Conservation (phyloP, 345 rosid species). For the Geranium brycei region DNA sequence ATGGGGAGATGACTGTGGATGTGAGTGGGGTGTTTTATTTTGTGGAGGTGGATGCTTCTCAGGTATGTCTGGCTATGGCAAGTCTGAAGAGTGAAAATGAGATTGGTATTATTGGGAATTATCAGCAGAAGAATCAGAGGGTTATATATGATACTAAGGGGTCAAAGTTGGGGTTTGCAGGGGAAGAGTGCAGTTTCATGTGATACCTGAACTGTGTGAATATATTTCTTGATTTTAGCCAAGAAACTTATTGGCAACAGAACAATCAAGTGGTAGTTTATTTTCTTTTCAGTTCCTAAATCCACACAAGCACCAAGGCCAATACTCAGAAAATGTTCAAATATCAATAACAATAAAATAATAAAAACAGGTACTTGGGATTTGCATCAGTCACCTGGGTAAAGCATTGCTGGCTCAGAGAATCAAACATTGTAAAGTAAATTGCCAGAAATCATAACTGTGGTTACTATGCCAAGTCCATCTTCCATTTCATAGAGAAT, state of each 20-base stretch:
- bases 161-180: slow-evolving; percentile 57
- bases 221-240: too few species aligned
- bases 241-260: neutral
- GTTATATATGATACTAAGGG: slow-evolving; percentile 56
- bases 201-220: neutral
- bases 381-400: too few species aligned
- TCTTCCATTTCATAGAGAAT: too few species aligned
- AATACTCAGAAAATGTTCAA: too few species aligned
- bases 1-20: slow-evolving; percentile 48
- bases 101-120: slow-evolving; percentile 58
- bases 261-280: neutral
- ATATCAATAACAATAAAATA: too few species aligned
- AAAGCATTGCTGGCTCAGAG: too few species aligned
- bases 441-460: too few species aligned
- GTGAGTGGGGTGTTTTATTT: slow-evolving; percentile 62
- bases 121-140: slow-evolving; percentile 87
- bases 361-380: too few species aligned
- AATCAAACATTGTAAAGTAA: too few species aligned
- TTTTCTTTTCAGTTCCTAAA: neutral
- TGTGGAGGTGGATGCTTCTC: slow-evolving; percentile 56
- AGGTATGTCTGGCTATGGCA: slow-evolving; percentile 77
- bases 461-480: too few species aligned
- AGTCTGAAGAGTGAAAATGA: slow-evolving; percentile 61
- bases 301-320: too few species aligned
- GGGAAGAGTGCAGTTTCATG: slow-evolving; percentile 60